Evolutionary conservation across 495 filamentous ascomycete species (phyloP).

Genomic region (Chaetomium cochliodes): DNA sequence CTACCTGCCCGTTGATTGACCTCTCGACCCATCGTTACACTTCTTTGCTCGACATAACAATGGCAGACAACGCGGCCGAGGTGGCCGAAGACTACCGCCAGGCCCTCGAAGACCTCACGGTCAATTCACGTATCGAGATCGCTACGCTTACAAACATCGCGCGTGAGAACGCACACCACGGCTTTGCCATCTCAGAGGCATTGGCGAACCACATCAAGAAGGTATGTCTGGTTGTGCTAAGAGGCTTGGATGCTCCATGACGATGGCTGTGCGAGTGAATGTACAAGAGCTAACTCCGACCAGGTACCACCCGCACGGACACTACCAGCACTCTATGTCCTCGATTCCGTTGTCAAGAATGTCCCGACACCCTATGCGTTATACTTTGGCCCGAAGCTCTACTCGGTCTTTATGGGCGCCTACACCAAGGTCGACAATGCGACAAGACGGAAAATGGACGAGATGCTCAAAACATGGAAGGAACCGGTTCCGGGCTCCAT

Average conservation of each 20-base stretch:
- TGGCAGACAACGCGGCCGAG: slow-evolving; percentile 78
- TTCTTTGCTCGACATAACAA: slow-evolving; percentile 38
- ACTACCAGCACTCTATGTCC: slow-evolving; percentile 91
- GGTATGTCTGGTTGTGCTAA: slow-evolving; percentile 57
- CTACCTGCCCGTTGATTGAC: slow-evolving; percentile 7
- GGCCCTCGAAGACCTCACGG: slow-evolving; percentile 84
- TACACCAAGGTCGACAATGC: slow-evolving; percentile 80
- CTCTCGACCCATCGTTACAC: slow-evolving; percentile 1
- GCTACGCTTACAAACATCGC: slow-evolving; percentile 94
- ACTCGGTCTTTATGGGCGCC: slow-evolving; percentile 91
- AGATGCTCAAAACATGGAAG: slow-evolving; percentile 98
- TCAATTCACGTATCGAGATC: slow-evolving; percentile 89
- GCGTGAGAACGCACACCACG: slow-evolving; percentile 92
- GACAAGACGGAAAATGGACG: slow-evolving; percentile 86
- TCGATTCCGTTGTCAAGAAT: slow-evolving; percentile 98
- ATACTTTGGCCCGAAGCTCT: slow-evolving; percentile 88
- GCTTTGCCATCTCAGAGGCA: slow-evolving; percentile 82
- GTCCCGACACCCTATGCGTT: slow-evolving; percentile 95
- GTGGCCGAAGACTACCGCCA: slow-evolving; percentile 93
- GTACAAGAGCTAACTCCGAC: slow-evolving; percentile 17
- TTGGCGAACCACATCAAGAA: slow-evolving; percentile 88
- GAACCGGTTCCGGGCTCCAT: slow-evolving; percentile 90
- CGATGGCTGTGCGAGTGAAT: background rate
- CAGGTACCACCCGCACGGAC: slow-evolving; percentile 85
- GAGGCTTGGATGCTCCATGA: slow-evolving; percentile 2